Evolutionary conservation across 805 yeast species (phyloP), one percentile per base, ranked within the genome.

Genomic region (Starmerella apis): DNA sequence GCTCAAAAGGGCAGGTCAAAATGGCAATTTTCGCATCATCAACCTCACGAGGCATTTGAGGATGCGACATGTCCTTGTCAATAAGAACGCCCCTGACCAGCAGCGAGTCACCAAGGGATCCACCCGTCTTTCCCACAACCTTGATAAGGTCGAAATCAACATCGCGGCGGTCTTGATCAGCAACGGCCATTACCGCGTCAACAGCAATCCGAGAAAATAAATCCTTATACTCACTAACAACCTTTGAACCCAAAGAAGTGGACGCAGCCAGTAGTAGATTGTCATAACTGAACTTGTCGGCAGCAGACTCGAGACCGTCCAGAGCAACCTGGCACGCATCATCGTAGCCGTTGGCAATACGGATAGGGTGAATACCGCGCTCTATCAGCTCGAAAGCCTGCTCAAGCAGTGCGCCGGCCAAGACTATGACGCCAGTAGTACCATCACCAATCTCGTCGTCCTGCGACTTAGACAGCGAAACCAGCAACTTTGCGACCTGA

Each of bases 401-500:
- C 66, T 90, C 96, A 52, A 92, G 73, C 56, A 92, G 72, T 2
- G 97, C 94, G 58, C 95, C 84, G 1, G 98, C 97, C 47, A 92
- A 72, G 2, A 92, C 97, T 48, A 92, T 97, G 25, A 92, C 99
- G 64, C 97, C 97, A 4, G 99, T 92, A 25, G 99, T 92, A 63
- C 98, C 98, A 66, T 88, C 98, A 50, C 98, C 98, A 65, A 90
- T 86, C 70, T 90, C 97, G 65, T 92, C 96, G 67, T 90, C 98
- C 72, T 90, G 98, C 24, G 95, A 85, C 66, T 78, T 84, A 27
- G 96, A 83, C 57, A 92, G 75, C 69, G 94, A 95, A 18, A 92
- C 99, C 63, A 92, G 72, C 54, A 92, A 73, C 68, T 92, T 92
- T 58, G 98, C 99, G 60, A 92, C 87, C 69, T 92, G 95, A 67